Evolutionary conservation across 179 eudicot species (phyloP).

Genomic region (Silene noctiflora): DNA sequence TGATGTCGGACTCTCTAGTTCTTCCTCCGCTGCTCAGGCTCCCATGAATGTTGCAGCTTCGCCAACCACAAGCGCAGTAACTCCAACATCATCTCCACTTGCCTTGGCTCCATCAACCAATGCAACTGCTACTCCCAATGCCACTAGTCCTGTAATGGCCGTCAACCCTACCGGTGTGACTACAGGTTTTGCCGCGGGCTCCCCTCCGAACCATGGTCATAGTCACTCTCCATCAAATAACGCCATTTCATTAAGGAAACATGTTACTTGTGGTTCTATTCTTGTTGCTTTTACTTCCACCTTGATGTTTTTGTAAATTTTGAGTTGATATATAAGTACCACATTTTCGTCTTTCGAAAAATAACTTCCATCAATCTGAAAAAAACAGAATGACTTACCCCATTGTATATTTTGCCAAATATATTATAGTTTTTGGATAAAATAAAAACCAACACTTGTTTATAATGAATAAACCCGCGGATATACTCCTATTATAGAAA

Average conservation of each 20-base stretch:
- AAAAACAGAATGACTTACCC: no score
- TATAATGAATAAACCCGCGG: no score
- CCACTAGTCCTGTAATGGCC: not conserved
- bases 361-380: not conserved
- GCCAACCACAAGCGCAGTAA: conserved; percentile 10
- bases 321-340: not conserved
- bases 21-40: conserved; percentile 15
- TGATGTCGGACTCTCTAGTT: conserved; percentile 28
- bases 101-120: not conserved
- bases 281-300: conserved; percentile 9
- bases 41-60: conserved; percentile 2
- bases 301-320: conserved; percentile 11
- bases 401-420: no score
- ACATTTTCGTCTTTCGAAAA: not conserved
- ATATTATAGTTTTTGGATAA: no score
- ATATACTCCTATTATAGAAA: no score
- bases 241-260: conserved; percentile 6
- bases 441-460: no score
- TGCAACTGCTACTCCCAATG: not conserved
- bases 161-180: not conserved
- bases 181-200: conserved; percentile 1
- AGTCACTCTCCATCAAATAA: not conserved
- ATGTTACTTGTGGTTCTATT: not conserved
- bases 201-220: not conserved
- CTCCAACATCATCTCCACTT: conserved; percentile 13